These are phyloP conservation scores for Ophiocordyceps sinensis DNA, from an alignment of 2,329 filamentous ascomycete species.

Conservation along the genomic window DNA sequence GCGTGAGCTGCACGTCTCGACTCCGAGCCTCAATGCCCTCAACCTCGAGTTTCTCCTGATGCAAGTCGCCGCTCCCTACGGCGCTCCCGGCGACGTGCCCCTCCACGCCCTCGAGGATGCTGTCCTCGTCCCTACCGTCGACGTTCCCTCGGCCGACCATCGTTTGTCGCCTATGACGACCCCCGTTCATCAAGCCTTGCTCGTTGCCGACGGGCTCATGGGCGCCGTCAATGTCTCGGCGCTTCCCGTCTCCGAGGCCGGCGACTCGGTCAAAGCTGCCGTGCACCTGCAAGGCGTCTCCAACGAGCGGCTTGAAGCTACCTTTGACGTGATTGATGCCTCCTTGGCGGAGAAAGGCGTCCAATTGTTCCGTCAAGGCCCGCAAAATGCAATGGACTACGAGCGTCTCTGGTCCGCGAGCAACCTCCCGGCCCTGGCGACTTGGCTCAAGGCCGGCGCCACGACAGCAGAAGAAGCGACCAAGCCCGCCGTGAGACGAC, in stretches of 20 bases:
- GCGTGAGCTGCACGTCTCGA: conserved; percentile 47
- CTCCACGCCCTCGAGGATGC: conserved; percentile 41
- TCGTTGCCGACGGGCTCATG: conserved; percentile 59
- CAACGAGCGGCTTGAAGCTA: conserved; percentile 19
- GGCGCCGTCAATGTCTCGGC: conserved; percentile 44
- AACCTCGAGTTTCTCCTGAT: conserved; percentile 51
- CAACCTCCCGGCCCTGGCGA: conserved; percentile 47
- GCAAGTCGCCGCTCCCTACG: conserved; percentile 27
- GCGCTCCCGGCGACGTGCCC: conserved; percentile 16
- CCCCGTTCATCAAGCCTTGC: conserved; percentile 68
- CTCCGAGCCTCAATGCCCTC: conserved; percentile 43
- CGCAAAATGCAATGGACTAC: conserved; percentile 56
- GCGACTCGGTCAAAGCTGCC: conserved; percentile 34
- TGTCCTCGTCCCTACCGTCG: conserved; percentile 61
- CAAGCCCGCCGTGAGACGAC: conserved; percentile 49
- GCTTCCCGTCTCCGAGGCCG: conserved; percentile 22
- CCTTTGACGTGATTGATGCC: conserved; percentile 48
- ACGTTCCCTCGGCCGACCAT: conserved; percentile 52
- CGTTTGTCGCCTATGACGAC: conserved; percentile 55
- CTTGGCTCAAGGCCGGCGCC: conserved; percentile 47
- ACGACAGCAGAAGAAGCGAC: conserved; percentile 29
- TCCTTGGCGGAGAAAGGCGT: conserved; percentile 48
- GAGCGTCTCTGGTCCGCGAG: conserved; percentile 62
- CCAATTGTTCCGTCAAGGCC: conserved; percentile 50
- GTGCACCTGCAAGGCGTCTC: conserved; percentile 40